Base-by-base conservation (phyloP, 495 filamentous ascomycete species). In the Talaromyces trachyspermus region DNA sequence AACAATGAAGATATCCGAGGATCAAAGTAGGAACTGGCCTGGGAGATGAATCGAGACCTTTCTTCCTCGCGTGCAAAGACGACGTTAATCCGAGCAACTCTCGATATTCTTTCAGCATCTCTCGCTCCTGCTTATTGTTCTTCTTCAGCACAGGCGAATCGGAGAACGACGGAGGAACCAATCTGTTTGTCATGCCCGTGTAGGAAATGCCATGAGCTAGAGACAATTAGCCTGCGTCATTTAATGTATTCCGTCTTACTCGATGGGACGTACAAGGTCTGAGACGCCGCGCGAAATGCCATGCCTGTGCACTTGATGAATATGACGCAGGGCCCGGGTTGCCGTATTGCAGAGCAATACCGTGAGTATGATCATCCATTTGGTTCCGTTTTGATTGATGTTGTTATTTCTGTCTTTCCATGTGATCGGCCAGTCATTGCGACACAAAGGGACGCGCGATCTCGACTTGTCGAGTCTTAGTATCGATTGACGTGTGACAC, bases 311-410 rank as follows among this genome's bases (percentile, higher is more conserved):
- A 11, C 77, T 72, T 15, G 62, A 45, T 51, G 75, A 61, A 58
- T 85, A 87, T 26, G 61, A 47, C 19, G 76, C 66, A 54, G 68
- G 68, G 55, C 83, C 83, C 48, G 81, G 56, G 57, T 84, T 79
- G 69, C 83, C 83, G 68, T 82, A 86, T 43, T 72, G 73, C 41
- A 86, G 75, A 72, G 75, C 75, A 58, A 35, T 12, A n/a, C 20
- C 30, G 30, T 60, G 67, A 14, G 58, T 51, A 36, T 59, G 52
- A 47, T 84, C 72, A 83, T 74, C 74, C 83, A 87, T 87, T 64
- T 44, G 80, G 77, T 61, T 22, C 41, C 37, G 44, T 36, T 19
- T 15, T 36, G 30, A 33, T 25, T 17, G 19, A 14, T 37, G 44
- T 20, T 15, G 26, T 15, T 11, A 33, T 46, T 9, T 46, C 29